These are phyloP conservation scores for Russula virescens DNA, from an alignment of 768 basidiomycete genomes.

Conservation along the genomic window DNA sequence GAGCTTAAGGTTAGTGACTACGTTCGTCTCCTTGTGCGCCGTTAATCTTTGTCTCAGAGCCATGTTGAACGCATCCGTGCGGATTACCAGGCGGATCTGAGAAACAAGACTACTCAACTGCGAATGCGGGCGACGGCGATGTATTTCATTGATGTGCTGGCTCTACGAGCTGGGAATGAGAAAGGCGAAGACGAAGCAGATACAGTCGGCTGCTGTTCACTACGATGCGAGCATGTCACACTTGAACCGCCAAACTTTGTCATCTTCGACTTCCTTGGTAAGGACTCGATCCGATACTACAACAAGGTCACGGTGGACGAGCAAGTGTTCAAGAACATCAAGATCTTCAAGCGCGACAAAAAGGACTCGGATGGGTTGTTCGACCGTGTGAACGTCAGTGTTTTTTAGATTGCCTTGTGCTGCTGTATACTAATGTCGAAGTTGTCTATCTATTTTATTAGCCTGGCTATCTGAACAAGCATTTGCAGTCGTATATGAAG, in stretches of 20 bases:
- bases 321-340: constrained; percentile 97
- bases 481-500: constrained; percentile 90
- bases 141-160: constrained; percentile 97
- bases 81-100: constrained; percentile 81
- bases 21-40: neutral
- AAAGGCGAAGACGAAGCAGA: constrained; percentile 99
- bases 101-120: constrained; percentile 87
- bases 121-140: constrained; percentile 98
- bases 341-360: constrained; percentile 94
- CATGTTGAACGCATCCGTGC: constrained; percentile 87
- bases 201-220: constrained; percentile 97
- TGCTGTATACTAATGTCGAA: neutral
- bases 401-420: neutral
- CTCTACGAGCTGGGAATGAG: constrained; percentile 98
- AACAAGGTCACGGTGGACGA: constrained; percentile 84
- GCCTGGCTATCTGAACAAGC: constrained; percentile 86
- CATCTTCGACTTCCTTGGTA: constrained; percentile 96
- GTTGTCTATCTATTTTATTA: constrained; percentile 30
- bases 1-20: constrained; percentile 71
- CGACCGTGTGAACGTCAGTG: constrained; percentile 86
- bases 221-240: constrained; percentile 95
- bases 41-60: constrained; percentile 43
- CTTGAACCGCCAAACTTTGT: constrained; percentile 82
- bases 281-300: constrained; percentile 97
- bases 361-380: constrained; percentile 83